Evolutionary conservation across 345 rosid species (phyloP), one percentile per base, ranked within the genome.

Genomic region (Eutrema yunnanense): DNA sequence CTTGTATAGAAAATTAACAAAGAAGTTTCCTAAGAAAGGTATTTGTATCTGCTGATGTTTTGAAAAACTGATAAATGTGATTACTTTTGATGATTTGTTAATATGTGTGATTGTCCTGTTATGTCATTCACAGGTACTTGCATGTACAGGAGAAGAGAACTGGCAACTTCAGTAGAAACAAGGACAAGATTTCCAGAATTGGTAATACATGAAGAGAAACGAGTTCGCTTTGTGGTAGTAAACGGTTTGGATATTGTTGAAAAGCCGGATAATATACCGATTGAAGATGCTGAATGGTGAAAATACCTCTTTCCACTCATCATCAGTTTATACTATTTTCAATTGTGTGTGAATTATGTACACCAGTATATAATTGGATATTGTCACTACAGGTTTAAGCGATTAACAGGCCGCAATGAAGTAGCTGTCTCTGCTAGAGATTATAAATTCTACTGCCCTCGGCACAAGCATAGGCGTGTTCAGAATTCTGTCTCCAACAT

Each of bases 21-120:
- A 88, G 78, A 94, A 89, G 81, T 91, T 86, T 73, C 98, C 98
- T 42, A 94, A 87, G 73, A 91, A 85, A 85, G 98, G 98, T 93
- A 75, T 38, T 51, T 38, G 30, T 11, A 53, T 68, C 26, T 48
- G 34, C 16, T n/a, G n/a, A n/a, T n/a, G n/a, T n/a, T n/a, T 19
- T 49, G 56, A 12, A 46, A 29, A 22, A 27, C 41, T 70, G 48
- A 33, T 33, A 38, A 14, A 11, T 26, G 33, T 43, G 9, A 9
- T 11, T 62, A 8, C 14, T 22, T 19, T 49, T 4, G n/a, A n/a
- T n/a, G n/a, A n/a, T n/a, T n/a, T n/a, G n/a, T n/a, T n/a, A n/a
- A n/a, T n/a, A n/a, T n/a, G 34, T 63, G 34, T 49, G 54, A 6
- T 5, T 48, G 22, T 47, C 1, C 0, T 5, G 26, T 36, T 36